These are phyloP conservation scores for Solanum chacoense DNA, from an alignment of 305 asterid genomes.

Conservation along the genomic window DNA sequence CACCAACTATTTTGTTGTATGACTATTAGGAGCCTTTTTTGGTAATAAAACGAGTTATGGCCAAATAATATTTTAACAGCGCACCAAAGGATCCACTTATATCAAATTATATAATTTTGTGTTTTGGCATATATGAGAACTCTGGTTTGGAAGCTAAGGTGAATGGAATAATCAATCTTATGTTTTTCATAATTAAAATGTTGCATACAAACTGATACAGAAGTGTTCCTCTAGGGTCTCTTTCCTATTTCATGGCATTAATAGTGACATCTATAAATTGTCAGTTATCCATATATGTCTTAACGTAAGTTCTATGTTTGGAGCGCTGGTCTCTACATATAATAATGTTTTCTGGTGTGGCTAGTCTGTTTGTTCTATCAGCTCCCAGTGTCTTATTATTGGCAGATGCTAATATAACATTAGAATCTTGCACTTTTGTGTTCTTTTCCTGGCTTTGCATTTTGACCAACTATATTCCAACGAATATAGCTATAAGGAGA, in stretches of 20 bases:
- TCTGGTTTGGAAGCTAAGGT: not conserved
- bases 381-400: not conserved
- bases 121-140: not conserved
- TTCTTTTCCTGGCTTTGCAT: not conserved
- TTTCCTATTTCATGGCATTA: not conserved
- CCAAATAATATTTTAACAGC: not conserved
- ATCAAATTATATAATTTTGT: not conserved
- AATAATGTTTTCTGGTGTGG: not conserved
- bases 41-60: not conserved
- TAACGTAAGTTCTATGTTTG: not conserved
- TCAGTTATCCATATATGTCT: not conserved
- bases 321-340: not conserved
- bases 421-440: not conserved
- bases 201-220: not conserved
- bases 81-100: not conserved
- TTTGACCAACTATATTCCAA: not conserved
- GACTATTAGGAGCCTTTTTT: not conserved
- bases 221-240: not conserved
- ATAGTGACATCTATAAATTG: not conserved
- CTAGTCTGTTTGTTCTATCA: not conserved
- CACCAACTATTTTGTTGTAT: not conserved
- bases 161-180: not conserved
- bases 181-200: not conserved
- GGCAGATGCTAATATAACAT: not conserved
- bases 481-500: not conserved